Evolutionary conservation across 495 filamentous ascomycete species (phyloP), one percentile per base, ranked within the genome.

Genomic region (Thermochaetoides thermophila): DNA sequence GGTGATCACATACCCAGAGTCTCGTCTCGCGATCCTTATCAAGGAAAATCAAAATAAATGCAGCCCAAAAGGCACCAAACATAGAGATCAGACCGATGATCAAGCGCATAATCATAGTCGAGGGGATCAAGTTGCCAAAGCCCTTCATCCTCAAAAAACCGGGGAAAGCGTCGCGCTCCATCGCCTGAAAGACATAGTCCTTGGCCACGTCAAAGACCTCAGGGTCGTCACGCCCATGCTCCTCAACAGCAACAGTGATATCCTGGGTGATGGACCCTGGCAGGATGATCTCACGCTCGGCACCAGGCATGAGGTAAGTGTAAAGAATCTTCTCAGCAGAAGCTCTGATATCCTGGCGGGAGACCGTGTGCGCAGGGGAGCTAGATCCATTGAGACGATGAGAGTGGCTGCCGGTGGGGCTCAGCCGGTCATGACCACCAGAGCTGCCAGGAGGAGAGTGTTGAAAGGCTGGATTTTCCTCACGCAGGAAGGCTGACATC

Each of bases 151-250:
- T 75, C 41, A 97, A 70, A 64, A 97, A 97, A 15, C 86, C 86
- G 3, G 89, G 89, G 57, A 94, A 97, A 10, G 89, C 89, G 59
- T 96, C 89, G 26, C 91, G 76, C 57, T 99, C 89, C 91, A 99
- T 99, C 3, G 89, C 89, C 51, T 96, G 91, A 57, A 95, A 99
- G 29, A 94, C 87, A 52, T 96, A 99, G 60, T 99, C 91, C 57
- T 96, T 96, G 17, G 89, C 89, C 2, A 79, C 76, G 51, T 95
- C 87, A 42, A 99, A 99, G 8, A 99, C 75, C 51, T 96, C 89
- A 1, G 89, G 89, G 49, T 99, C 89, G 43, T 95, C 91, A 46
- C 89, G 74, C 27, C 79, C 79, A 35, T 79, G 73, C 34, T 87
- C 77, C 53, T 99, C 89, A 34, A 99, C 84, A 11, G 78, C 66